phyloP scores from a whole-genome alignment of 352 stramenopile genomes.

The Phytophthora ramorum region DNA sequence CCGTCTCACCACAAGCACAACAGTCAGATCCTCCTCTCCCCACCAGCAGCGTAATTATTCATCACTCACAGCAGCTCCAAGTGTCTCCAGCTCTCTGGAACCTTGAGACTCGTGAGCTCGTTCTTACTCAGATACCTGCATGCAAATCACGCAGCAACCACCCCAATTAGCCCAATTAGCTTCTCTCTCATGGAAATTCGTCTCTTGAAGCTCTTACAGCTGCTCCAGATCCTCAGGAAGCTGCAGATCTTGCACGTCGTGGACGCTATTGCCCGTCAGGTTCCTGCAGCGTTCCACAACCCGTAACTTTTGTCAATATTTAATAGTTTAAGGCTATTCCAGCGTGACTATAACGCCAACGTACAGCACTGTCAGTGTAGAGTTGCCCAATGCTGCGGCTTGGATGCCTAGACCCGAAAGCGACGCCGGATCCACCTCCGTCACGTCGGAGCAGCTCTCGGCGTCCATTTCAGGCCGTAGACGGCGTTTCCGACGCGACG shows the following conservation, averaged over 20 bases:
- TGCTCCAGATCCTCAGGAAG: conserved; percentile 24
- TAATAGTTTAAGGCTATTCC: not conserved
- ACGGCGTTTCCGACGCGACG: conserved; percentile 9
- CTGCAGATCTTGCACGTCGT: conserved; percentile 17
- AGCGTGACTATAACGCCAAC: not conserved
- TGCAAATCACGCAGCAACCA: not conserved
- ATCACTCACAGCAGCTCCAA: conserved; percentile 32
- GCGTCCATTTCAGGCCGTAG: conserved; percentile 5
- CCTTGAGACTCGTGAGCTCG: conserved; percentile 21
- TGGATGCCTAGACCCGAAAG: conserved; percentile 24
- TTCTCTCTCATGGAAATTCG: not conserved
- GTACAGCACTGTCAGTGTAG: conserved; percentile 23
- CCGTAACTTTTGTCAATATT: conserved; percentile 21
- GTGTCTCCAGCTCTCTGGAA: conserved; percentile 23
- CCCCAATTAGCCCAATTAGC: not conserved
- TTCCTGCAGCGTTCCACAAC: conserved; percentile 15
- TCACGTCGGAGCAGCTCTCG: conserved; percentile 21
- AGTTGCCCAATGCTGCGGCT: conserved; percentile 4
- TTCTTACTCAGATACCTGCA: conserved; percentile 32
- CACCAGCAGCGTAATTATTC: not conserved
- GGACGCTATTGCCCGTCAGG: conserved; percentile 27
- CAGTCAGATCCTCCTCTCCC: not conserved
- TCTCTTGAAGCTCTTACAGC: conserved; percentile 14
- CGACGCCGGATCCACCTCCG: conserved; percentile 17
- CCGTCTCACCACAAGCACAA: not conserved